Conservation (phyloP, 2,329 filamentous ascomycete species). For the Fusarium sp. region DNA sequence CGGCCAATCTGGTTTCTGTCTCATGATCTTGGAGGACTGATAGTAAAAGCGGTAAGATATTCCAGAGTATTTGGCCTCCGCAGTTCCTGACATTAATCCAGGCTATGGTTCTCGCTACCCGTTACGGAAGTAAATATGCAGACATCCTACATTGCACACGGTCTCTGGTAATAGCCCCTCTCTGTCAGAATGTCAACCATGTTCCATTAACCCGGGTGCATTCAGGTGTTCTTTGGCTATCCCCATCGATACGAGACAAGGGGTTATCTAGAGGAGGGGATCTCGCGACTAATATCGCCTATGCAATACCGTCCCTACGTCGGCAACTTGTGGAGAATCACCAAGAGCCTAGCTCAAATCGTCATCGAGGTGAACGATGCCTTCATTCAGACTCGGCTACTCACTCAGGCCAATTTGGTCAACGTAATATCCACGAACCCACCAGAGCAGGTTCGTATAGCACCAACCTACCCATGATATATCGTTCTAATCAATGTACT, state of each 20-base stretch:
- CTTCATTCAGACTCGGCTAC: slow-evolving; percentile 10
- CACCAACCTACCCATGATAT: neutral
- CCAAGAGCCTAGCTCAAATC: neutral
- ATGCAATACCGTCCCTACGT: neutral
- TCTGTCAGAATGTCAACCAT: neutral
- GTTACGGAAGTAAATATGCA: neutral
- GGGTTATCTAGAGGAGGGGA: neutral
- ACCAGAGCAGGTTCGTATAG: neutral
- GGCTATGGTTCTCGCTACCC: neutral
- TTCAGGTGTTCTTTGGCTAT: neutral
- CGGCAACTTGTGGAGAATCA: neutral
- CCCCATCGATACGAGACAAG: neutral
- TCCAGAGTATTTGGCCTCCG: neutral
- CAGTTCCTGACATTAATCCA: neutral
- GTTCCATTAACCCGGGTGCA: neutral
- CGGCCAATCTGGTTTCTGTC: slow-evolving; percentile 11
- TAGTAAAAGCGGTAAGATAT: slow-evolving; percentile 11
- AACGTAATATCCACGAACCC: slow-evolving; percentile 1
- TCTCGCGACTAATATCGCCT: neutral
- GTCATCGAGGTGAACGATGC: slow-evolving; percentile 8
- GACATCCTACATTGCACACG: neutral
- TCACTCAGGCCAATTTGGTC: slow-evolving; percentile 12
- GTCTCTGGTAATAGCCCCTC: neutral
- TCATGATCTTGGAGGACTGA: slow-evolving; percentile 17
- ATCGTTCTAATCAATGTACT: neutral